Evolutionary conservation across 225 moss, liverwort and hornwort genomes (phyloP), one percentile per base, ranked within the genome.

Genomic region (Sphagnum tenellum): DNA sequence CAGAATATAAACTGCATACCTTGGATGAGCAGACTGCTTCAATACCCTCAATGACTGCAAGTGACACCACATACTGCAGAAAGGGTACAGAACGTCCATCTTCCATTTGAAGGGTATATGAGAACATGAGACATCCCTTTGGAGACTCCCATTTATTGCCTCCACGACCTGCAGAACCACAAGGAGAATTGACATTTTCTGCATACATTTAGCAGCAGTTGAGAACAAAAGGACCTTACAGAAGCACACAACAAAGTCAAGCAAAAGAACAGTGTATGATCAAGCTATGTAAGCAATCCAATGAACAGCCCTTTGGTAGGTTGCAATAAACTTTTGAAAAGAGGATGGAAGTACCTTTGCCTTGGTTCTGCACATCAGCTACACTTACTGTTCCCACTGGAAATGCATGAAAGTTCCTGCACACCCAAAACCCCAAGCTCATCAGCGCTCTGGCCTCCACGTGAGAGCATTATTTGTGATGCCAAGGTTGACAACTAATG

Each of bases 101-200:
- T 64, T 72, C 72, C 86, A 96, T 89, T 64, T 87, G 75, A 8
- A 85, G 68, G 9, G 88, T 92, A 67, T 88, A 88, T n/a, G 92
- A 96, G 61, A 92, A 92, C 88, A 93, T 89, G 45, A 98, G 82
- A 73, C 98, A 98, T 54, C 90, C 98, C 71, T 79, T 77, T 5
- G 98, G 98, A 45, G 98, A 98, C 67, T 86, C 88, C 93, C 93
- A 98, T 12, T 74, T 69, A 74, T 98, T 98, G 65, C 90, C 92
- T 58, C 76, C 93, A 66, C 96, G 81, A 3, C 93, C 86, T 86
- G 73, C 64, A 70, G 12, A 67, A 58, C 52, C 7, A 52, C 9
- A 52, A 29, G 29, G 29, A 29, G 29, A 29, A 29, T 29, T 29
- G 29, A 29, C 0, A 29, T 29, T 29, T 29, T 29, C 29, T 29